Conservation (phyloP, 257 asterid species). For the Solanum medicagineum region DNA sequence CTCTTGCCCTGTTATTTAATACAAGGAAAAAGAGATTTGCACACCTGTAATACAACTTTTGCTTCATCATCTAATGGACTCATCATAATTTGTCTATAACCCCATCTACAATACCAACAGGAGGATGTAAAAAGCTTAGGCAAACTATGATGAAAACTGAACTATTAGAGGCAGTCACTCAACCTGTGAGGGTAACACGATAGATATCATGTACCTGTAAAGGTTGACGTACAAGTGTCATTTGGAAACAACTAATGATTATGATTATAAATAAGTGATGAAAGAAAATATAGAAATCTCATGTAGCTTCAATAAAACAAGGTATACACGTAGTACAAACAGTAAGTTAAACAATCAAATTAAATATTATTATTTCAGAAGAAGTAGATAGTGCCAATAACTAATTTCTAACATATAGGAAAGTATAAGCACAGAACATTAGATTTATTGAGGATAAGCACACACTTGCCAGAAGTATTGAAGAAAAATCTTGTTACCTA, state of each 20-base stretch:
- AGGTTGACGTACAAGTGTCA: conserved; percentile 2
- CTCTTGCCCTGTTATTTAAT: neutral
- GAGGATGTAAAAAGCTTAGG: neutral
- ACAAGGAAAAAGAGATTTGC: neutral
- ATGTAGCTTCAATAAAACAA: no score
- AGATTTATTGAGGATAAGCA: no score
- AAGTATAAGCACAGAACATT: no score
- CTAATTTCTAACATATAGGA: no score
- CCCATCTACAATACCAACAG: conserved; percentile 34
- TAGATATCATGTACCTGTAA: conserved; percentile 60
- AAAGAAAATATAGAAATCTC: neutral
- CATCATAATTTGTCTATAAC: conserved; percentile 49
- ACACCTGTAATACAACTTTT: conserved; percentile 35
- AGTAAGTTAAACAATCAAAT: no score
- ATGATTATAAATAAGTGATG: neutral
- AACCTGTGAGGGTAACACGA: conserved; percentile 76
- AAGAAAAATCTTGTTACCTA: no score
- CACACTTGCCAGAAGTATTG: no score
- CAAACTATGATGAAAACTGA: neutral
- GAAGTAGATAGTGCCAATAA: no score
- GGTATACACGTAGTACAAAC: no score
- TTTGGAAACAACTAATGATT: neutral
- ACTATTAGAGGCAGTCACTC: neutral
- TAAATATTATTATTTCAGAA: no score
- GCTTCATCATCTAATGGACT: conserved; percentile 52